A percentile compares a stretch with the other conserved stretches of the same genome.
phyloP scores from a whole-genome alignment of 1,284 basidiomycete species.

The Cutaneotrichosporon curvatum region DNA sequence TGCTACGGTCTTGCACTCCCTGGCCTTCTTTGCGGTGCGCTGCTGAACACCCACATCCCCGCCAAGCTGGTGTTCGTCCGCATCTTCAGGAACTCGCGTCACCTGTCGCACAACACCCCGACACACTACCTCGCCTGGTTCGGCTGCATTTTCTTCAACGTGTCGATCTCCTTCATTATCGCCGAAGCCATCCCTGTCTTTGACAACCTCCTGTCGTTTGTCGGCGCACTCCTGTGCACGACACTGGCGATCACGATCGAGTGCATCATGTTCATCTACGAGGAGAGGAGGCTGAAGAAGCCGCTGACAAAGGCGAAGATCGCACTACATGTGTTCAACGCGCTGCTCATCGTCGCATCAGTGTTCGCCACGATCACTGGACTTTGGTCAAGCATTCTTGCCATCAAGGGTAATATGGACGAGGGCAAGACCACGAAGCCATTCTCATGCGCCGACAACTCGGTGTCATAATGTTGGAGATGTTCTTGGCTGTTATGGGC shows the following conservation, averaged over 20 bases:
- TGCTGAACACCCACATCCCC: slow-evolving; percentile 40
- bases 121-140: slow-evolving; percentile 55
- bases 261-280: slow-evolving; percentile 30
- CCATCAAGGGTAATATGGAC: slow-evolving; percentile 16
- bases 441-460: slow-evolving; percentile 27
- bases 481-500: no score
- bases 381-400: no score
- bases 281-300: slow-evolving; percentile 15
- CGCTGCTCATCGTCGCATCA: slow-evolving; percentile 22
- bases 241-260: slow-evolving; percentile 12
- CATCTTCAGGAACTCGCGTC: slow-evolving; percentile 53
- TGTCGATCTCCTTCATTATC: slow-evolving; percentile 13
- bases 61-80: slow-evolving; percentile 60
- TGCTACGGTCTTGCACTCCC: slow-evolving; percentile 39
- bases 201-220: slow-evolving; percentile 21
- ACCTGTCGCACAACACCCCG: slow-evolving; percentile 55
- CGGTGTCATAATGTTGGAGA: no score
- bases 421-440: slow-evolving; percentile 14
- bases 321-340: slow-evolving; percentile 21
- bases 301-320: slow-evolving; percentile 3
- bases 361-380: slow-evolving; percentile 20
- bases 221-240: slow-evolving; percentile 22
- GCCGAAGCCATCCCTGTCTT: slow-evolving; percentile 23
- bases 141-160: slow-evolving; percentile 41
- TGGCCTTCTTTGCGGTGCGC: slow-evolving; percentile 27